phyloP scores from a whole-genome alignment of 179 eudicot species.

The Spergularia azorica region DNA sequence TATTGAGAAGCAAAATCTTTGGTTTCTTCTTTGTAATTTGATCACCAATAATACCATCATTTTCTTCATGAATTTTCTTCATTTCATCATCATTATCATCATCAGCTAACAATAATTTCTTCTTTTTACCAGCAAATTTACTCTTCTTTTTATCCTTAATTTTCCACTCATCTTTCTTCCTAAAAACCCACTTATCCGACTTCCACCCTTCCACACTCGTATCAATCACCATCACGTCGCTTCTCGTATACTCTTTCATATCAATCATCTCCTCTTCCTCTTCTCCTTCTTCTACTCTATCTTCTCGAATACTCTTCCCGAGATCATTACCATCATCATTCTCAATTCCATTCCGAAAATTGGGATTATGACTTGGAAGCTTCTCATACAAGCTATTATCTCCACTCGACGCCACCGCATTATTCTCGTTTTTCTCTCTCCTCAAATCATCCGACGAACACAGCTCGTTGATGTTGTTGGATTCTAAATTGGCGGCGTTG shows the following conservation, averaged over 20 bases:
- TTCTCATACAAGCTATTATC: conserved; percentile 32
- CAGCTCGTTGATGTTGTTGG: conserved; percentile 15
- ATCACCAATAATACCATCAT: background rate
- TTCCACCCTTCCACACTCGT: conserved; percentile 64
- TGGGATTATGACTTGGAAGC: background rate
- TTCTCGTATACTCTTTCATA: conserved; percentile 54
- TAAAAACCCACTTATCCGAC: conserved; percentile 59
- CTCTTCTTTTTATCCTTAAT: conserved; percentile 57
- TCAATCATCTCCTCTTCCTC: conserved; percentile 35
- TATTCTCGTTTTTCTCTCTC: conserved; percentile 27
- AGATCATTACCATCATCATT: background rate
- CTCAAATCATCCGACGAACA: conserved; percentile 33
- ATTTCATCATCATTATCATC: conserved; percentile 1
- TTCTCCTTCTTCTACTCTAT: no score
- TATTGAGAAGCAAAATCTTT: conserved; percentile 26
- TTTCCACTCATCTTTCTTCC: conserved; percentile 75
- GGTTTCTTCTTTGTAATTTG: conserved; percentile 2
- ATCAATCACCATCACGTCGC: conserved; percentile 67
- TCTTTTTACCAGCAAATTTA: conserved; percentile 42
- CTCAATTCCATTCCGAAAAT: no score
- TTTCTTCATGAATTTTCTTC: background rate
- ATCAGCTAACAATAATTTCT: conserved; percentile 30
- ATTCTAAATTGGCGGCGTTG: background rate
- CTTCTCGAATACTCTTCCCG: background rate
- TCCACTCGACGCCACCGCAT: conserved; percentile 26